Evolutionary conservation across 306 rosid species (phyloP), one percentile per base, ranked within the genome.

Genomic region (Nissolia schottii): DNA sequence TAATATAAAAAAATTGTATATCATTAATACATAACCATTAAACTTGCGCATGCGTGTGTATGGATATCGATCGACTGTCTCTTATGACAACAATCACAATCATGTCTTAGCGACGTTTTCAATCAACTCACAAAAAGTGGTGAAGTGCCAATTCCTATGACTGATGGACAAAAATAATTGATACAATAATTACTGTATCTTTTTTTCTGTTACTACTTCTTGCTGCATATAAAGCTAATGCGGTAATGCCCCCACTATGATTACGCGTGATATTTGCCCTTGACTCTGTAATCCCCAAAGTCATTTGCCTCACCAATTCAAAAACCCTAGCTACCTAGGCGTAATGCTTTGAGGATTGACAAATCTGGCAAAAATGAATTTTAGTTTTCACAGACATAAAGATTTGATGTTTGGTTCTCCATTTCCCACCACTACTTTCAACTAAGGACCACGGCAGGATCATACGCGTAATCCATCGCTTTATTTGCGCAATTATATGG

Each of bases 191-290:
- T 7, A 49, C 55, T 28, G 37, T 25, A 65, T 72, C 56, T 25
- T 64, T 64, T 25, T 64, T 64, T 56, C 34, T 72, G 46, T 73
- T 43, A 46, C 19, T 15, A 25, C 51, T 72, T 72, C 43, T 64
- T 7, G 35, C 3, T 7, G 63, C n/a, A n/a, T n/a, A 56, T 25
- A 72, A 71, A 63, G 74, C 41, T 13, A 46, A 72, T 16, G 3
- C 4, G n/a, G n/a, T n/a, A 27, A 56, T 65, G 53, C 13, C 37
- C 28, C 79, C 40, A n/a, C 75, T 10, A 45, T 37, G 58, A 66
- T 73, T 69, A 58, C 58, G 76, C 70, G 71, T 67, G 66, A 66
- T 22, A 49, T 49, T 7, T 58, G 50, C 37, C 56, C 38, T 57
- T 73, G 34, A 48, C 48, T 79, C 49, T 64, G 34, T 43, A 32